Evolutionary conservation across 2,329 filamentous ascomycete species (phyloP), one percentile per base, ranked within the genome.

Genomic region (Botryotinia narcissicola): DNA sequence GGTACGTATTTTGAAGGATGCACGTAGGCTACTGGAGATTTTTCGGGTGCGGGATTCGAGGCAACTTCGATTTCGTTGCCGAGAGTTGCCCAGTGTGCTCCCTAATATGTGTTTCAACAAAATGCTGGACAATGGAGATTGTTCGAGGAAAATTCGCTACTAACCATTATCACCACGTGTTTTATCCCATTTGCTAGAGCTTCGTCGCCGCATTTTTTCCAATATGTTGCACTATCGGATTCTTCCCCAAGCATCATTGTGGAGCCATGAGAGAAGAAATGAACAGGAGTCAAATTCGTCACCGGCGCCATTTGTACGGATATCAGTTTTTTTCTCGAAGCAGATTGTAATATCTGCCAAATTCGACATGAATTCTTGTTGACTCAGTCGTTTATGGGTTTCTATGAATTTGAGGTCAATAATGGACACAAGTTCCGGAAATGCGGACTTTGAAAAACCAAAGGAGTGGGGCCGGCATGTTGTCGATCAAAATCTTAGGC

Each of bases 211-310:
- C 86, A 88, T 75, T 86, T 84, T 79, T 90, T 90, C 90, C 90
- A 92, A 81, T 91, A 92, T 32, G 85, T 84, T 18, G 89, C 89
- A 0, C 89, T 90, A 3, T 83, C 80, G 22, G 86, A 88, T 77
- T 90, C 86, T 78, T 92, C 90, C 51, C 89, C 90, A 22, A 92
- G 82, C 90, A 92, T 92, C 89, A 91, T 91, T 57, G 90, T 92
- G 22, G 89, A 91, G 78, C 90, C 90, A 85, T 92, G 90, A 4
- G 89, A 91, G 81, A 92, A 92, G 75, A 79, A 79, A 61, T 79
- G 78, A 2, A 79, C 77, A 9, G 77, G 77, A 16, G 76, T 75
- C 57, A 57, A 44, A 32, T 29, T 14, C 61, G 54, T 48, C 29
- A 8, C 42, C 18, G 29, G 14, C 4, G 54, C 42, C 46, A 71